Evolutionary conservation across 1,284 basidiomycete species (phyloP), one percentile per base, ranked within the genome.

Genomic region (Leccinum subrobustum): DNA sequence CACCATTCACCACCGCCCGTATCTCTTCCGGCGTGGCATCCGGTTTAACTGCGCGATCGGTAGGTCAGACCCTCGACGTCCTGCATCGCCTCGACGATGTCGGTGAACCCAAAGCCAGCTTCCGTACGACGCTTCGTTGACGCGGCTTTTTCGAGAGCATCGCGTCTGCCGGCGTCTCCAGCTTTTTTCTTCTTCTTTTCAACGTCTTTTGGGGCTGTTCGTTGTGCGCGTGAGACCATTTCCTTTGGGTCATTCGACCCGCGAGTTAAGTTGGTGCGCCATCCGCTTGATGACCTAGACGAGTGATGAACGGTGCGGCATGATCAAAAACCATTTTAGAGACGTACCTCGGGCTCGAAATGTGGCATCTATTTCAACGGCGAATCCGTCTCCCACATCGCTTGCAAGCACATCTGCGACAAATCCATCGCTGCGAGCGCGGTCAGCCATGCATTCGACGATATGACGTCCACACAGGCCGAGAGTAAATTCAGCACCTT

Each of bases 381-480:
- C 52, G 91, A 94, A 75, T 98, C 97, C 33, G 89, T 91, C 71
- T 99, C 96, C 96, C 96, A 98, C 73, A 96, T 89, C 0, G 93
- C 96, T 76, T 99, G 97, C 2, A 98, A 95, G 74, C 93, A 95
- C 96, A 99, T 99, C 78, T 99, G 97, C n/a, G 91, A 93, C 61
- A 99, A 75, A 78, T 99, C 97, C 97, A 99, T 99, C 0, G 96
- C 96, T 54, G 96, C 92, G 14, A 98, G 79, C 1, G 96, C 96
- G 70, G 90, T 96, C 69, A 99, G 76, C 89, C 89, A 96, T 3
- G 93, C 95, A 71, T 98, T 98, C 54, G 91, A 53, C 11, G 52
- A 95, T 94, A 99, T 95, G 62, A 99, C 96, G 73, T 98, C 96
- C 37, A 98, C 96, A 71, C 94, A 96, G 2, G 96, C 95, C 11